Percentiles rank a stretch among this genome's conserved stretches.
Evolutionary conservation across 805 yeast species (phyloP).

Genomic region (Suhomyces emberorum): DNA sequence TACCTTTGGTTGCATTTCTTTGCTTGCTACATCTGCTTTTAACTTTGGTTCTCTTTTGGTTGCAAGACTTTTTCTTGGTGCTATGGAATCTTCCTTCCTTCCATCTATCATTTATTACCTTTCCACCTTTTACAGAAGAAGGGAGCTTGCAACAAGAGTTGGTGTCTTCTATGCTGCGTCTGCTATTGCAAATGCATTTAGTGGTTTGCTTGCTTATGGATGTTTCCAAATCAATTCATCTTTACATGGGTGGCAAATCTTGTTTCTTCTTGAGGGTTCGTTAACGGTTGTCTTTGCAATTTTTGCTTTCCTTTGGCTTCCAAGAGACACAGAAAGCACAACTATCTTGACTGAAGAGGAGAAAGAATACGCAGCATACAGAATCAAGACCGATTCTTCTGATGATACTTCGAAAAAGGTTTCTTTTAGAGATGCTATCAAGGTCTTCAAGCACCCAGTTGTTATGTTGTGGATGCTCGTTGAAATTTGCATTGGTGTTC

Average conservation of each 20-base stretch:
- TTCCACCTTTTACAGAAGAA: conserved; percentile 35
- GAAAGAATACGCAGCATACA: conserved; percentile 31
- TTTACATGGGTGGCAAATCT: conserved; percentile 47
- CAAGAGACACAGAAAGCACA: conserved; percentile 34
- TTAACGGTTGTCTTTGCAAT: conserved; percentile 35
- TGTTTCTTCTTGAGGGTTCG: conserved; percentile 46
- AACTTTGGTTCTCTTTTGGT: conserved; percentile 28
- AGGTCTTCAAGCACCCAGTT: conserved; percentile 45
- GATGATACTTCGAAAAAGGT: conserved; percentile 34
- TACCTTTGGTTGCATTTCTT: conserved; percentile 41
- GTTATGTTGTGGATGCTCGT: conserved; percentile 43
- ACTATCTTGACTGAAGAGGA: conserved; percentile 40
- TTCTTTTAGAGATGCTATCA: conserved; percentile 38
- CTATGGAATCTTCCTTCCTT: conserved; percentile 35
- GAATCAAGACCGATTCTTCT: conserved; percentile 46
- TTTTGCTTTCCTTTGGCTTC: conserved; percentile 32
- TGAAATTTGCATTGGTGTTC: conserved; percentile 47
- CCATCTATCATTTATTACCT: conserved; percentile 39
- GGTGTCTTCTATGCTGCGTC: conserved; percentile 37
- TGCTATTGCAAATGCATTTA: conserved; percentile 33
- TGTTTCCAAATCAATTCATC: conserved; percentile 37
- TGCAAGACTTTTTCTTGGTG: conserved; percentile 38
- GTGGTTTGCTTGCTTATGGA: conserved; percentile 33
- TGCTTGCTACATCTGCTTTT: conserved; percentile 37
- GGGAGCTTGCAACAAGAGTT: conserved; percentile 34